phyloP scores from a whole-genome alignment of 2,329 filamentous ascomycete species.

The Xylariaceae sp. region DNA sequence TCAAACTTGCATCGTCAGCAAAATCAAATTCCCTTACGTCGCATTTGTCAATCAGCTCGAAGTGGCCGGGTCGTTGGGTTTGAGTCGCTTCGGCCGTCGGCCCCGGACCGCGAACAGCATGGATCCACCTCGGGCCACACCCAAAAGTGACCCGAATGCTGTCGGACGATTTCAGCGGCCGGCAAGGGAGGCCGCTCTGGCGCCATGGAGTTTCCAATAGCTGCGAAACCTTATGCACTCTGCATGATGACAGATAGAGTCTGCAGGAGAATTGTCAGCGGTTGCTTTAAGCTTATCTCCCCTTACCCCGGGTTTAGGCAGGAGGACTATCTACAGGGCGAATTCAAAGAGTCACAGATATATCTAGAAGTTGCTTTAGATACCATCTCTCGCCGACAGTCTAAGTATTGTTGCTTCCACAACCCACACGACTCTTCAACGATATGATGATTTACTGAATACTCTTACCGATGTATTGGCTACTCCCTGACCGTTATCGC shows the following conservation, averaged over 20 bases:
- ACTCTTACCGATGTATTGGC: slow-evolving; percentile 1
- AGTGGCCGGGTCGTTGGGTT: too few species aligned
- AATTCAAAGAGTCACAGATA: background rate
- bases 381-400: too few species aligned
- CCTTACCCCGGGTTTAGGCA: too few species aligned
- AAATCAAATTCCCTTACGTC: too few species aligned
- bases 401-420: too few species aligned
- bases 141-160: slow-evolving; percentile 4
- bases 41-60: too few species aligned
- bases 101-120: slow-evolving; percentile 7
- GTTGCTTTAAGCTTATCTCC: too few species aligned
- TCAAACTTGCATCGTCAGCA: background rate
- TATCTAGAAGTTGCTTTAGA: background rate
- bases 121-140: slow-evolving; percentile 2
- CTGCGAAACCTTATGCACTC: background rate
- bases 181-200: too few species aligned
- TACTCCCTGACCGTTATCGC: background rate
- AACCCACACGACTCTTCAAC: background rate
- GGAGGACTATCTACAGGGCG: background rate
- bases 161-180: background rate
- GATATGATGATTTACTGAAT: slow-evolving; percentile 1
- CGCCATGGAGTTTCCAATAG: too few species aligned
- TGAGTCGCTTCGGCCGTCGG: slow-evolving; percentile 9
- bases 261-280: slow-evolving; percentile 7
- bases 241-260: slow-evolving; percentile 4